Percentiles rank a stretch among this genome's conserved stretches.
These are phyloP conservation scores for Deinandra increscens DNA, from an alignment of 129 eudicot genomes.

Conservation along the genomic window DNA sequence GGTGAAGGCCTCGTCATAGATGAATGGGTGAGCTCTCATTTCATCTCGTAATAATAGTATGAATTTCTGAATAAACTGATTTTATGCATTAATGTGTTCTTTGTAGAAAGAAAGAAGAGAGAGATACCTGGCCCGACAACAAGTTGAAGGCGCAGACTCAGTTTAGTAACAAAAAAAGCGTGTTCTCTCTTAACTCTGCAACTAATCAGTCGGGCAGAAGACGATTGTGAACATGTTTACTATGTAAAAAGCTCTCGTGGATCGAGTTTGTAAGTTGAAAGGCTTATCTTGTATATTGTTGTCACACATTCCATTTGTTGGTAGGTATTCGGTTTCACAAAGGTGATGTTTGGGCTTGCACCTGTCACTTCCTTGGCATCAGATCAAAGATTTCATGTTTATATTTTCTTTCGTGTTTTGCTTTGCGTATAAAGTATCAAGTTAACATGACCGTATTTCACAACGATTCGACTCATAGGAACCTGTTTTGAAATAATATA, in stretches of 20 bases:
- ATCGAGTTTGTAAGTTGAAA: conserved; percentile 21
- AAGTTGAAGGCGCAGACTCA: conserved; percentile 43
- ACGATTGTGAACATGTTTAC: conserved; percentile 26
- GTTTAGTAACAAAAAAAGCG: conserved; percentile 28
- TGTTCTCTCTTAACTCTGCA: too few species aligned
- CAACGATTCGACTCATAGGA: too few species aligned
- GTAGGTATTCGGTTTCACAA: conserved; percentile 17
- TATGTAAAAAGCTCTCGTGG: conserved; percentile 37
- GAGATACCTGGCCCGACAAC: conserved; percentile 37
- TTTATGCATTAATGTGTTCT: background rate
- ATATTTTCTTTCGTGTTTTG: conserved; percentile 17
- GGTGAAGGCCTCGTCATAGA: conserved; percentile 71
- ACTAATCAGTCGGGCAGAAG: too few species aligned
- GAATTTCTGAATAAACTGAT: background rate
- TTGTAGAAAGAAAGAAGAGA: conserved; percentile 37
- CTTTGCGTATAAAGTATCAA: too few species aligned
- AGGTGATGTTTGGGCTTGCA: conserved; percentile 24
- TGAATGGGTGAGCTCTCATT: conserved; percentile 52
- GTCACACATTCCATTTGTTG: too few species aligned
- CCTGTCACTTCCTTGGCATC: conserved; percentile 15
- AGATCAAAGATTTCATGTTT: conserved; percentile 4
- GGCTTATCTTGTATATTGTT: conserved; percentile 20
- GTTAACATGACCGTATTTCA: too few species aligned
- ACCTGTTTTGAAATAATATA: too few species aligned
- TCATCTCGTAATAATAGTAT: background rate